Conservation (phyloP, 2,329 filamentous ascomycete species). For the Apiospora hydei region DNA sequence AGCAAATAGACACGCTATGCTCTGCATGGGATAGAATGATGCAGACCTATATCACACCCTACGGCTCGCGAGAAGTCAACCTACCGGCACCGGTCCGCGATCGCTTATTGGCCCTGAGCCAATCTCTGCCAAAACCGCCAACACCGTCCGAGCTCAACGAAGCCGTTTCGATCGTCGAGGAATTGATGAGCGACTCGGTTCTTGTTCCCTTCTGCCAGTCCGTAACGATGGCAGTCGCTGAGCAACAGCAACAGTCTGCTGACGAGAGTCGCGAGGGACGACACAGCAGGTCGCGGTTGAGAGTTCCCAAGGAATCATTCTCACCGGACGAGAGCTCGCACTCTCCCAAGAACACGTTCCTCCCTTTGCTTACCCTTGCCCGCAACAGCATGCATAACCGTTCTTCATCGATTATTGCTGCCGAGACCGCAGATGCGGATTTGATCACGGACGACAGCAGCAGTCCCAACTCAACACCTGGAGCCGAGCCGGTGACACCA, state of each 20-base stretch:
- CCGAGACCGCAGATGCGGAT: slow-evolving; percentile 55
- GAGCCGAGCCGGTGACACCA: slow-evolving; percentile 73
- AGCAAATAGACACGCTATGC: slow-evolving; percentile 71
- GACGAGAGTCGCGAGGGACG: slow-evolving; percentile 46
- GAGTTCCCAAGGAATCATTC: slow-evolving; percentile 46
- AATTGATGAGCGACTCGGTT: slow-evolving; percentile 97
- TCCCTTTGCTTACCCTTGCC: slow-evolving; percentile 51
- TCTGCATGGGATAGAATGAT: slow-evolving; percentile 88
- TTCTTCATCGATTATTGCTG: slow-evolving; percentile 53
- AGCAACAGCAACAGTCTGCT: slow-evolving; percentile 44
- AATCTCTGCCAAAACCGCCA: slow-evolving; percentile 65
- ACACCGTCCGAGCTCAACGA: slow-evolving; percentile 79
- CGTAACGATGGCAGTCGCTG: slow-evolving; percentile 48
- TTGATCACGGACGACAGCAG: slow-evolving; percentile 71
- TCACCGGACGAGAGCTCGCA: slow-evolving; percentile 48
- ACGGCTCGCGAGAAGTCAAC: slow-evolving; percentile 87
- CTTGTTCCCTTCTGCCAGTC: slow-evolving; percentile 89
- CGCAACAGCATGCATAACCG: slow-evolving; percentile 45
- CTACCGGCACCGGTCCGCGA: slow-evolving; percentile 87
- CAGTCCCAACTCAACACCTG: slow-evolving; percentile 62
- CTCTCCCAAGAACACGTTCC: slow-evolving; percentile 53
- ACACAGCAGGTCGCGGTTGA: slow-evolving; percentile 48
- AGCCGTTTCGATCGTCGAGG: slow-evolving; percentile 87
- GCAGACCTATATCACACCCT: slow-evolving; percentile 88
- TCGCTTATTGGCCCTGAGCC: slow-evolving; percentile 67